These are phyloP conservation scores for Amanita inopinata DNA, from an alignment of 768 basidiomycete species.

Conservation along the genomic window DNA sequence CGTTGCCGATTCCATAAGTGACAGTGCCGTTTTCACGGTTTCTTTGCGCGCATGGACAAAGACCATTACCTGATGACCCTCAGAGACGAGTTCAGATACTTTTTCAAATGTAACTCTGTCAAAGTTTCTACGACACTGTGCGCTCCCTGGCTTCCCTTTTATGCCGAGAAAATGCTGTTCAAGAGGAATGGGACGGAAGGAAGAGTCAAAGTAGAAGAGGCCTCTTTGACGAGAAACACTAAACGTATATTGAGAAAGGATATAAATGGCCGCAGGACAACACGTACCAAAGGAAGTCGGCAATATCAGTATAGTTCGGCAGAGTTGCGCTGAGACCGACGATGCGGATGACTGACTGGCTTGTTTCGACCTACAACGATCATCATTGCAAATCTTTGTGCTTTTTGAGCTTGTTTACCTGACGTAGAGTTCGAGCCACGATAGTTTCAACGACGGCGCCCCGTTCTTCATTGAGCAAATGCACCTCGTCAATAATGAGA, in stretches of 20 bases:
- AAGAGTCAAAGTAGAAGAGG: slow-evolving; percentile 95
- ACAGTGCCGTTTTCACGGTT: slow-evolving; percentile 85
- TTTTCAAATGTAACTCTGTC: slow-evolving; percentile 87
- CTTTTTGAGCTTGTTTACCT: slow-evolving; percentile 31
- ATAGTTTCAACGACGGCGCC: slow-evolving; percentile 98
- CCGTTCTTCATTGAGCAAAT: slow-evolving; percentile 93
- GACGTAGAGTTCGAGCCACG: slow-evolving; percentile 88
- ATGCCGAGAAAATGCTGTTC: slow-evolving; percentile 97
- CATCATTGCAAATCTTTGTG: not conserved
- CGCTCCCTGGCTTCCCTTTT: slow-evolving; percentile 75
- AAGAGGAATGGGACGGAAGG: slow-evolving; percentile 91
- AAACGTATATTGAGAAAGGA: slow-evolving; percentile 4
- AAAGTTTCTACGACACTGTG: slow-evolving; percentile 69
- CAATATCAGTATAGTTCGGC: slow-evolving; percentile 95
- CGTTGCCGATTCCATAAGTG: slow-evolving; percentile 66
- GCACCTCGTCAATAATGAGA: slow-evolving; percentile 96
- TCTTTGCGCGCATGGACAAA: slow-evolving; percentile 98
- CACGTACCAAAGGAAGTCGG: slow-evolving; percentile 79
- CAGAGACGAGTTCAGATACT: slow-evolving; percentile 76
- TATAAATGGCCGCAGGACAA: not conserved
- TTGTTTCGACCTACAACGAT: slow-evolving; percentile 74
- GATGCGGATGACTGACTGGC: slow-evolving; percentile 91
- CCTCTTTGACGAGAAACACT: slow-evolving; percentile 84
- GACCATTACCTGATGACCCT: slow-evolving; percentile 98
- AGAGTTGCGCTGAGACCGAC: slow-evolving; percentile 94